These are phyloP conservation scores for Nicotiana attenuata DNA, from an alignment of 257 asterid genomes.

Conservation along the genomic window DNA sequence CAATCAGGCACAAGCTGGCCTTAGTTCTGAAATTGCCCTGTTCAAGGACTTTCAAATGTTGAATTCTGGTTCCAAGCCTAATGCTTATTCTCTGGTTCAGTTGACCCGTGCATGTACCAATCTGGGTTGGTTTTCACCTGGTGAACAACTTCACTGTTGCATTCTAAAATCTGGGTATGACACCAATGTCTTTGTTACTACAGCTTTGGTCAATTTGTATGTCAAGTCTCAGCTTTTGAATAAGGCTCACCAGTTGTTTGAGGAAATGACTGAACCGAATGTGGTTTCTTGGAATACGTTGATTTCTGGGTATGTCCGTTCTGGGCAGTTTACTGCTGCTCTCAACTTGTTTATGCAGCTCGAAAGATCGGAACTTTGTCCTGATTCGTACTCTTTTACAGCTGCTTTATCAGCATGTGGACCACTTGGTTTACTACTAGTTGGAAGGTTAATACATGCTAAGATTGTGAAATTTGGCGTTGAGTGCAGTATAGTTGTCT, in stretches of 20 bases:
- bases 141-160: conserved; percentile 60
- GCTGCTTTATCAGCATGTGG: conserved; percentile 75
- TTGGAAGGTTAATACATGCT: conserved; percentile 67
- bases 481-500: conserved; percentile 31
- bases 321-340: conserved; percentile 54
- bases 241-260: conserved; percentile 51
- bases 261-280: conserved; percentile 59
- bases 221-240: conserved; percentile 32
- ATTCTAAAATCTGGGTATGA: conserved; percentile 43
- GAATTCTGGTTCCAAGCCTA: conserved; percentile 36
- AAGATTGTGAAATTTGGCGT: conserved; percentile 64
- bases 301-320: conserved; percentile 66
- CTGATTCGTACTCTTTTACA: conserved; percentile 70
- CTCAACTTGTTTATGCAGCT: conserved; percentile 41
- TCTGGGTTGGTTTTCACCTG: conserved; percentile 33
- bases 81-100: conserved; percentile 37
- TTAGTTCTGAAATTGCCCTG: conserved; percentile 17
- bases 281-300: conserved; percentile 82
- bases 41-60: conserved; percentile 26
- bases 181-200: conserved; percentile 36
- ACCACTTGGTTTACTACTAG: conserved; percentile 32
- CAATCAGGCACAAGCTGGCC: conserved; percentile 13
- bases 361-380: conserved; percentile 42
- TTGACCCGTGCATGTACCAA: conserved; percentile 48
- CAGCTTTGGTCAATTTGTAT: conserved; percentile 46